These are phyloP conservation scores for Anisogramma anomala DNA, from an alignment of 2,329 filamentous ascomycete genomes.

Conservation along the genomic window DNA sequence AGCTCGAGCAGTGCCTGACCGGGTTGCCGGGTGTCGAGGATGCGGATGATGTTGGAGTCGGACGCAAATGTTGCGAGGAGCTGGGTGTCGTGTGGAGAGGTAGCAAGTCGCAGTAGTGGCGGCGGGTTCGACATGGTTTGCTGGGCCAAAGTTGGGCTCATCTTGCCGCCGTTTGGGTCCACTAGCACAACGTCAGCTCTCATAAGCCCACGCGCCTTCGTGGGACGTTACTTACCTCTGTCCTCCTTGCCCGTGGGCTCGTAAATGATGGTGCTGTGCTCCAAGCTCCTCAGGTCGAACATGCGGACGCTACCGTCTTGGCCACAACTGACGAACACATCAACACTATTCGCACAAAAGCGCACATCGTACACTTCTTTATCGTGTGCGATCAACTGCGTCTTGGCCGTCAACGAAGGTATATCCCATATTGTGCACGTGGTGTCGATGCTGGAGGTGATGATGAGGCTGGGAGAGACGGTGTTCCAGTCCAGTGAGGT, in stretches of 20 bases:
- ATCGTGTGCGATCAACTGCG: slow-evolving; percentile 94
- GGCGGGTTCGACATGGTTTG: slow-evolving; percentile 68
- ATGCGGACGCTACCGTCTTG: slow-evolving; percentile 96
- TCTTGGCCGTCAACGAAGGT: slow-evolving; percentile 92
- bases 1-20: slow-evolving; percentile 91
- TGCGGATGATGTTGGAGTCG: slow-evolving; percentile 84
- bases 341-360: slow-evolving; percentile 96
- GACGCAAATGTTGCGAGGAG: slow-evolving; percentile 94
- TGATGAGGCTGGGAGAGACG: slow-evolving; percentile 90
- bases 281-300: slow-evolving; percentile 92
- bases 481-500: slow-evolving; percentile 98
- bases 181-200: slow-evolving; percentile 15
- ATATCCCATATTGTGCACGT: slow-evolving; percentile 99
- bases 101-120: slow-evolving; percentile 68
- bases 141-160: slow-evolving; percentile 64
- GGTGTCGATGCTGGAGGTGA: slow-evolving; percentile 96
- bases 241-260: slow-evolving; percentile 85
- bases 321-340: slow-evolving; percentile 95
- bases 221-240: slow-evolving; percentile 41
- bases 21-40: slow-evolving; percentile 90
- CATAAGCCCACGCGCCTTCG: background rate
- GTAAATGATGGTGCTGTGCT: slow-evolving; percentile 98
- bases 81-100: slow-evolving; percentile 90
- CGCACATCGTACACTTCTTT: slow-evolving; percentile 98
- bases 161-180: slow-evolving; percentile 47